Base-by-base conservation (phyloP, 2,329 filamentous ascomycete genomes). In the Pseudocercospora pini-densiflorae region DNA sequence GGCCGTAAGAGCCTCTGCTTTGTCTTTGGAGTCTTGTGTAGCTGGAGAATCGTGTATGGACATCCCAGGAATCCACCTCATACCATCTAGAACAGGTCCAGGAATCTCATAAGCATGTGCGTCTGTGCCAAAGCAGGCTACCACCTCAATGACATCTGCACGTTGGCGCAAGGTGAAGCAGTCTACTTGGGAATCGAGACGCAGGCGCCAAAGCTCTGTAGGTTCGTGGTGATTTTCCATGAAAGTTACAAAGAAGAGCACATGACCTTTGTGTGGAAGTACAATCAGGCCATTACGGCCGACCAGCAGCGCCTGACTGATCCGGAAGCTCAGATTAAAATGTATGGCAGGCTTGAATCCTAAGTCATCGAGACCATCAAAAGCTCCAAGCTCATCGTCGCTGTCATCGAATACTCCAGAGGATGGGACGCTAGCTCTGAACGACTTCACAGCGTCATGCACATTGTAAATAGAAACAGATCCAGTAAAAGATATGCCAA, bases 231-330 rank as follows among this genome's bases (percentile, higher is more conserved):
- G 54, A 7, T 70, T 65, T 10, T 63, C 64, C 19, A 70, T 67
- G 29, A 69, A 70, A 31, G 66, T 67, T 47, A 72, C 74, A 59
- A 74, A 69, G 27, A 64, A 69, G 9, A 74, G 54, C 14, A 66
- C 61, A 53, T 61, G 68, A 16, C 68, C 70, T 43, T 63, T 29
- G 2, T 57, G 61, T 19, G 69, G 65, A n/a, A 74, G 66, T 6
- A 74, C 65, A 29, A 74, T 62, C 21, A 73, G 31, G 9, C 73
- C 74, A 64, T 72, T 62, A 19, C 66, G 67, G 19, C 74, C 74
- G 14, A 76, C 45, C 59, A 70, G 65, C 16, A 63, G 53, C 10
- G 66, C 66, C 64, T 68, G 67, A 36, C 40, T 45, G 33, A 71
- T 51, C 5, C 45, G 29, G 24, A 59, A 55, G 1, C 49, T 61